Evolutionary conservation across 306 rosid species (phyloP).

Genomic region (Gleditsia sinensis): DNA sequence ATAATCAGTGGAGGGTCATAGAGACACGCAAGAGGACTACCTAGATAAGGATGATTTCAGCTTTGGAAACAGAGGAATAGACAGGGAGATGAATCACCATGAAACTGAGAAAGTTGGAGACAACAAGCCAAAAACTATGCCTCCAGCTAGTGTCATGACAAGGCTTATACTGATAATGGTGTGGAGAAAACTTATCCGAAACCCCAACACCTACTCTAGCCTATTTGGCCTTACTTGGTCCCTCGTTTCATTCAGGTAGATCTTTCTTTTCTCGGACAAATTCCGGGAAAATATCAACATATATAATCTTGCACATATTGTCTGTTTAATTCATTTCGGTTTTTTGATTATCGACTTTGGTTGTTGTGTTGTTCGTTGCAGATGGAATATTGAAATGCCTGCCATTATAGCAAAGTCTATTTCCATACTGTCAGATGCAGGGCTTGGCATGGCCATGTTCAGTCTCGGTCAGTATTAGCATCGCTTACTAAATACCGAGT

Average conservation of each 20-base stretch:
- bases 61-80: constrained; percentile 63
- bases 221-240: constrained; percentile 87
- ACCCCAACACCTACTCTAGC: constrained; percentile 93
- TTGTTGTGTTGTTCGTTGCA: constrained; percentile 23
- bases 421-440: constrained; percentile 90
- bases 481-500: no score
- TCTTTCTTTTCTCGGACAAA: background rate
- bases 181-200: constrained; percentile 89
- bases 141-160: constrained; percentile 91
- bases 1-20: constrained; percentile 53
- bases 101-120: constrained; percentile 55
- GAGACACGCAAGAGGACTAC: constrained; percentile 67
- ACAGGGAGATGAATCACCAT: constrained; percentile 42
- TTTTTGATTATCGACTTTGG: background rate
- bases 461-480: constrained; percentile 78
- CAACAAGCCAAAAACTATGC: constrained; percentile 58
- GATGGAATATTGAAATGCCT: constrained; percentile 91
- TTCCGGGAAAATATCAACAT: background rate
- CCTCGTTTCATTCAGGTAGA: constrained; percentile 71
- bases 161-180: constrained; percentile 95
- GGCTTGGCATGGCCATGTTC: constrained; percentile 99
- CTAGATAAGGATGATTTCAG: constrained; percentile 72
- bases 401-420: constrained; percentile 83
- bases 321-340: background rate
- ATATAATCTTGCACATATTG: background rate